Evolutionary conservation across 345 rosid species (phyloP), one percentile per base, ranked within the genome.

Genomic region (Camelina laxa): DNA sequence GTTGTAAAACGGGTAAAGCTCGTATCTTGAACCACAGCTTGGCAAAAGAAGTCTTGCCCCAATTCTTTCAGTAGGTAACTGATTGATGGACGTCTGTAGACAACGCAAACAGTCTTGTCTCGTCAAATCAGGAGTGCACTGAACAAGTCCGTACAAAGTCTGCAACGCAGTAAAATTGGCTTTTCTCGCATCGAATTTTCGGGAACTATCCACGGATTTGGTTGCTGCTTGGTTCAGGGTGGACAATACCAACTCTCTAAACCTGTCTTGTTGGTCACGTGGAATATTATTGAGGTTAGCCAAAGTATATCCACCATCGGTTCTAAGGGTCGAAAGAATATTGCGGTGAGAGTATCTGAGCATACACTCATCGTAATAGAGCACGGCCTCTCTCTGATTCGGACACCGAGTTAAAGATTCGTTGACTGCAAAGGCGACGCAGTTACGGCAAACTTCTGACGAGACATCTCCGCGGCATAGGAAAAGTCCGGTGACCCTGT

Each of bases 91-190:
- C 2, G 0, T 7, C 11, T 35, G 36, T 4, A 86, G 78, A 67
- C 89, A 86, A 0, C 1, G 0, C 0, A 20, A 7, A 27, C 88
- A 86, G 1, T 56, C 66, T 0, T 3, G 0, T 0, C 11, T 0
- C 2, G 77, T 49, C 33, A 85, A 27, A 65, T 83, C 87, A 13
- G 81, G 85, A 4, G 59, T 79, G 72, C 94, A 89, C 84, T 87
- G 85, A 4, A 27, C 84, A 0, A 89, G 27, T 1, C 22, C 53
- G 67, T 74, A 89, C 48, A 89, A 6, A 1, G 0, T 47, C 44
- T 66, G 38, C 0, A 35, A 48, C 9, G 14, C 24, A 1, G 62
- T 41, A 0, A 35, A 39, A 6, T 67, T 5, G 5, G 3, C 27
- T 0, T 55, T 48, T 41, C 11, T 53, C 9, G 60, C 59, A 0